Evolutionary conservation across 2,329 filamentous ascomycete species (phyloP), one percentile per base, ranked within the genome.

Genomic region (Colletotrichum filicis): DNA sequence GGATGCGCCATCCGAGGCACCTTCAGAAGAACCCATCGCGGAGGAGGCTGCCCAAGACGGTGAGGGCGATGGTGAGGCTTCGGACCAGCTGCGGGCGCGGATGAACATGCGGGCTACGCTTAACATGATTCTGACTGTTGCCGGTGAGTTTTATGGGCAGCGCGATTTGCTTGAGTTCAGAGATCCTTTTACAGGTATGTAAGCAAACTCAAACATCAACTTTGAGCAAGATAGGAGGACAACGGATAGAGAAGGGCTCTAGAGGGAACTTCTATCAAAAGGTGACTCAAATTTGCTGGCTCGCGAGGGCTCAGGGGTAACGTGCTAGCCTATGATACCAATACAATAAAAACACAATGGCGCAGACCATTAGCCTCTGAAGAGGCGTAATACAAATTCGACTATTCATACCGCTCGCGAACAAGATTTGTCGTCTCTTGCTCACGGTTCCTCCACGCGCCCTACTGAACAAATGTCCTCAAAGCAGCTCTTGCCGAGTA

Each of bases 131-230:
- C 86, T 98, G 76, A 97, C 94, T 0, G 88, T 98, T 46, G 92
- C 93, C 60, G 95, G 95, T 77, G 95, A 98, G 83, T 91, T 94
- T 76, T 98, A 95, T 82, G 95, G 96, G 1, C 96, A 98, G 83
- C 88, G 92, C 75, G 96, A 98, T 82, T 83, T 98, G 74, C 87
- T 98, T 61, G 91, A 93, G 77, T 93, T 92, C 74, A 89, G 95
- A 71, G 89, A 92, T 74, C 89, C 89, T 4, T 91, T 91, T 77
- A 83, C 86, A 26, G 83, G 84, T 42, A 79, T 86, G 76, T 85
- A 82, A 80, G 2, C n/a, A 82, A 80, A 3, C 11, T 14, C 1
- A 26, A 16, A 26, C 16, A 42, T 16, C 16, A 6, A 8, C 14
- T 16, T 12, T 8, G 24, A 22, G 8, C 2, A 24, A 11, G 35